Base-by-base conservation (phyloP, 768 basidiomycete species). In the Strobilomyces dryophilus region DNA sequence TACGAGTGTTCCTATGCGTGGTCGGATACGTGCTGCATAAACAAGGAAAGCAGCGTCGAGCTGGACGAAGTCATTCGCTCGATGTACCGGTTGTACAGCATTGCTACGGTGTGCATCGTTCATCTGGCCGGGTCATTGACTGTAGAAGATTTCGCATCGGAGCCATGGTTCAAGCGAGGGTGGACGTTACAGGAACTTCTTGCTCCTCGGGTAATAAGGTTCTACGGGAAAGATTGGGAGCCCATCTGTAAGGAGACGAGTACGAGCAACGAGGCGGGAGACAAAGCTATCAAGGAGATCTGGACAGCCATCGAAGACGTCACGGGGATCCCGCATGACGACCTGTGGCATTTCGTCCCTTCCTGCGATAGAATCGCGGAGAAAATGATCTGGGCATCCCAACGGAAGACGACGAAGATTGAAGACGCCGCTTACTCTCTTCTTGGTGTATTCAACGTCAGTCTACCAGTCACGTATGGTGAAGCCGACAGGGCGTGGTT, bases 1-100 rank as follows among this genome's bases (percentile, higher is more conserved):
- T 60, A 51, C 39, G 41, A 26, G 11, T 65, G 62, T 34, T 24
- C 29, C 32, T 66, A 29, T 29, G 63, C 50, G 24, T 69, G 67
- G 66, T 56, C 60, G 21, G 67, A 68, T 11, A 60, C 59, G 0
- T 60, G 59, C n/a, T 60, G 59, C 15, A 29, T 29, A 29, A 29
- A 29, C 29, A 29, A 29, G 9, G 51, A 55, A 17, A 67, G 63
- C 51, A 69, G 67, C 26, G 57, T 64, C 10, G 66, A 68, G 42
- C 52, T 68, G n/a, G 63, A 65, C 21, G 67, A 67, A 36, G 63
- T 65, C 34, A 66, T 69, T 45, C 61, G 57, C 6, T 62, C 66
- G 0, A 68, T 68, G 66, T 68, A 65, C 45, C 37, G 52, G 11
- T 67, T 65, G 67, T 67, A 67, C 40, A 55, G 52, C 2, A 53